Evolutionary conservation across 2,329 filamentous ascomycete species (phyloP).

Genomic region (Colletotrichum theobromicola): DNA sequence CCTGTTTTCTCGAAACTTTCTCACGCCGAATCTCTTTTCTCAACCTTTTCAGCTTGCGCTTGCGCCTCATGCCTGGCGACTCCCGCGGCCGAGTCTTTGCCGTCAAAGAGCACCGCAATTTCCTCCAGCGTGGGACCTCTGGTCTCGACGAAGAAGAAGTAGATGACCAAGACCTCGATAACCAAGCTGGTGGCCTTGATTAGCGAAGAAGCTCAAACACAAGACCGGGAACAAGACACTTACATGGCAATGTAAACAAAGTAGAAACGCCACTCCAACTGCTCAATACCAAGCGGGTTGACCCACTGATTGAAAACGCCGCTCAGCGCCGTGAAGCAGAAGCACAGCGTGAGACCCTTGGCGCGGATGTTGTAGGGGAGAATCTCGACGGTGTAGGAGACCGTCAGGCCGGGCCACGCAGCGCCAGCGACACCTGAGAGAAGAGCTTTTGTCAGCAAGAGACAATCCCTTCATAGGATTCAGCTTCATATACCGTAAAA

Average conservation of each 20-base stretch:
- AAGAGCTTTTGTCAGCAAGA: accelerated
- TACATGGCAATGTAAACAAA: constrained; percentile 43
- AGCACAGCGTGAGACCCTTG: constrained; percentile 23
- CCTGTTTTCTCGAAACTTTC: not conserved
- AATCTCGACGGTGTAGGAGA: constrained; percentile 40
- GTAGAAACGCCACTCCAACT: constrained; percentile 48
- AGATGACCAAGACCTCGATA: constrained; percentile 39
- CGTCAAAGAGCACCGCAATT: constrained; percentile 22
- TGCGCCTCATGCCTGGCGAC: constrained; percentile 8
- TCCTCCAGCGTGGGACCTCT: constrained; percentile 60
- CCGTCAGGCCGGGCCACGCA: constrained; percentile 47
- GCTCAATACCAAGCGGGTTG: constrained; percentile 48
- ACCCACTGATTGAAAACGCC: constrained; percentile 42
- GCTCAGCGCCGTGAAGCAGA: constrained; percentile 22
- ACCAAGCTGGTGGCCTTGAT: constrained; percentile 27
- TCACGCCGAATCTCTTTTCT: constrained; percentile 1
- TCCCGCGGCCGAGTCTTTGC: constrained; percentile 4
- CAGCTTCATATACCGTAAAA: not conserved
- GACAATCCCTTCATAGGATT: accelerated
- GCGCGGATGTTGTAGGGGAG: constrained; percentile 12
- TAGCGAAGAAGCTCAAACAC: not conserved
- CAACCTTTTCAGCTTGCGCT: not conserved
- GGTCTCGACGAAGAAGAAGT: constrained; percentile 50
- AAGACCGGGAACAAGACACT: not conserved
- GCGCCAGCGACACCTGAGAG: constrained; percentile 2